phyloP scores from a whole-genome alignment of 164 flowering plant genomes.

The Malania oleifera region DNA sequence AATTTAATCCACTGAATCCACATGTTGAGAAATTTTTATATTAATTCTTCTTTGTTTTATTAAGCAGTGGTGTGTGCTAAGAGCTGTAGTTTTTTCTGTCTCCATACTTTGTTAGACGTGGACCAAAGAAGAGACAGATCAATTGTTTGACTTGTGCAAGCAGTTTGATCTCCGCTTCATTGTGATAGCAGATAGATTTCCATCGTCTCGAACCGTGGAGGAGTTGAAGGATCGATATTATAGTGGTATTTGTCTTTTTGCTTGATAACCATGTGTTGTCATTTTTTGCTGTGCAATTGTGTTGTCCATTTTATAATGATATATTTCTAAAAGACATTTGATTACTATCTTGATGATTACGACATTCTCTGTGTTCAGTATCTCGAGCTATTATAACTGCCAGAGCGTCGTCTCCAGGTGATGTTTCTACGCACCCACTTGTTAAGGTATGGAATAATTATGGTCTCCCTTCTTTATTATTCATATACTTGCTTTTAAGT shows the following conservation, averaged over 20 bases:
- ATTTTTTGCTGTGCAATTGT: neutral
- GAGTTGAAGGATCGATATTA: slow-evolving; percentile 95
- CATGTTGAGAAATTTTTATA: too few relatives aligned
- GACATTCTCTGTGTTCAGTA: slow-evolving; percentile 33
- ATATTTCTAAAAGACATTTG: neutral
- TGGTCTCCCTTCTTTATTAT: neutral
- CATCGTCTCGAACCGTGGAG: slow-evolving; percentile 73
- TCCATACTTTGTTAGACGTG: slow-evolving; percentile 41
- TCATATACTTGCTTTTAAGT: neutral
- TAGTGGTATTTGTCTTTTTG: slow-evolving; percentile 46
- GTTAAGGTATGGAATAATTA: slow-evolving; percentile 54
- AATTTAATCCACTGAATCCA: too few relatives aligned
- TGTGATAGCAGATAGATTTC: slow-evolving; percentile 89
- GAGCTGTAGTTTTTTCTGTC: neutral
- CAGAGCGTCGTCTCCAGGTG: slow-evolving; percentile 70
- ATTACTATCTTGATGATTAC: slow-evolving; percentile 5
- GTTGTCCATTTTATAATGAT: neutral
- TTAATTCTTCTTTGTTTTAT: too few relatives aligned
- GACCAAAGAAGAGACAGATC: slow-evolving; percentile 96
- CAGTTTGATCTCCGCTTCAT: slow-evolving; percentile 88
- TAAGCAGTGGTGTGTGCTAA: too few relatives aligned
- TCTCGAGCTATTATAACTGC: slow-evolving; percentile 70
- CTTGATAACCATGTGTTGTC: neutral
- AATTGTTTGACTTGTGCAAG: slow-evolving; percentile 83
- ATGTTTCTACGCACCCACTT: slow-evolving; percentile 74